Evolutionary conservation across 2,329 filamentous ascomycete species (phyloP), one percentile per base, ranked within the genome.

Genomic region (Rasamsonia emersonii): DNA sequence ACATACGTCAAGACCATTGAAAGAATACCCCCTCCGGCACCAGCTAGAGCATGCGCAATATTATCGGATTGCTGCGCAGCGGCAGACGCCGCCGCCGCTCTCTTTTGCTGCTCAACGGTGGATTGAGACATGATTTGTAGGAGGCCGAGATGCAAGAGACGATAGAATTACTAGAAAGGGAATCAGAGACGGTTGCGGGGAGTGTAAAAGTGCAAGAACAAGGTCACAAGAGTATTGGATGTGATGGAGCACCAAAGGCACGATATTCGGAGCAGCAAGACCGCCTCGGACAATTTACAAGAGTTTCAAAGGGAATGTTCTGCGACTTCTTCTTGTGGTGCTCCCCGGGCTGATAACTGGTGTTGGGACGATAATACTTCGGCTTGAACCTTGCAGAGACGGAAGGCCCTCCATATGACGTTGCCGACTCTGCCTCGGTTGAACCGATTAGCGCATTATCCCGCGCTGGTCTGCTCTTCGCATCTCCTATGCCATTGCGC

Each of bases 1-100:
- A 23, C 70, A 42, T 74, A 93, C 78, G 91, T 98, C 61, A 98
- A 65, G 47, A 88, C 75, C 86, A 96, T 98, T 47, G 91, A 94
- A 37, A 96, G 67, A 36, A 98, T 80, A 38, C 91, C 91, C 46
- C 91, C 91, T 46, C 91, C 91, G 30, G 88, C 85, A 45, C 89
- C 89, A 35, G 88, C 85, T 37, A 96, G 75, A 39, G 89, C 89
- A 65, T 96, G 89, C 36, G 89, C 86, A 54, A 96, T 86, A 69
- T 95, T 95, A 70, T 96, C 89, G 56, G 88, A 91, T 53, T 93
- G 86, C 41, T 88, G 85, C 27, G 81, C 66, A 28, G 77, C 73
- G 27, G 78, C 68, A 46, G 80, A 80, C 35, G 69, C 68, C 32
- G 71, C 58, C 39, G 61, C 52, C 9, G 39, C 43, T 28, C 43